phyloP scores from a whole-genome alignment of 2,329 filamentous ascomycete genomes.

The Beauveria sp. region DNA sequence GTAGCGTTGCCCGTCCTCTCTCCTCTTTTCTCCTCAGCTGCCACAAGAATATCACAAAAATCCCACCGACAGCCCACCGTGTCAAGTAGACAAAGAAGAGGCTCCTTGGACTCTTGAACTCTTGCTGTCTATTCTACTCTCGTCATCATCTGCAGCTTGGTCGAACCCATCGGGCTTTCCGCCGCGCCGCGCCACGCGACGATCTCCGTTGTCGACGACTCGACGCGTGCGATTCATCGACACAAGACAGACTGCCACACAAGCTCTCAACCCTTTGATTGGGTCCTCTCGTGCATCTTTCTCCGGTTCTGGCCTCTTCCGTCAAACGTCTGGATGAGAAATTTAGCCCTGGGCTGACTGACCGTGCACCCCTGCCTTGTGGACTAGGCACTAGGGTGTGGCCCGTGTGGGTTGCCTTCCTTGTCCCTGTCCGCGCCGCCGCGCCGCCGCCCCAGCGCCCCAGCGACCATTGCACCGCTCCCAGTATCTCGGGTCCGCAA shows the following conservation, averaged over 20 bases:
- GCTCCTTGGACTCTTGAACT: too few species aligned
- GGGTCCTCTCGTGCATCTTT: too few species aligned
- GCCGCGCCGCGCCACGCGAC: not conserved
- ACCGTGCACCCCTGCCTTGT: too few species aligned
- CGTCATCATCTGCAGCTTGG: not conserved
- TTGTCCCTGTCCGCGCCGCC: not conserved
- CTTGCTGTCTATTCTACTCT: not conserved
- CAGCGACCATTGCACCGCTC: conserved; percentile 1
- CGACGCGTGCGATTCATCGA: not conserved
- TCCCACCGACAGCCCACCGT: too few species aligned
- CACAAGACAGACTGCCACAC: too few species aligned
- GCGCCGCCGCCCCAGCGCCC: not conserved
- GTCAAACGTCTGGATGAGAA: too few species aligned
- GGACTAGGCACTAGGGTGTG: too few species aligned
- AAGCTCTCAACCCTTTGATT: too few species aligned
- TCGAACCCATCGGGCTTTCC: not conserved
- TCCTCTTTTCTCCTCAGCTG: not conserved
- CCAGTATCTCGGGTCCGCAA: not conserved
- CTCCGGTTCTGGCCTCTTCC: too few species aligned
- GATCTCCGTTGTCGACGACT: not conserved
- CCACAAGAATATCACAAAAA: too few species aligned
- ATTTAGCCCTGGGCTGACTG: too few species aligned
- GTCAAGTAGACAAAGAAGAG: too few species aligned
- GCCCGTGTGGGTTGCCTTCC: not conserved
- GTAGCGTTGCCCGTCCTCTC: not conserved